Percentiles rank a stretch among this genome's conserved stretches.
Evolutionary conservation across 306 rosid genomes (phyloP).

Genomic region (Cucurbita argyrosperma): DNA sequence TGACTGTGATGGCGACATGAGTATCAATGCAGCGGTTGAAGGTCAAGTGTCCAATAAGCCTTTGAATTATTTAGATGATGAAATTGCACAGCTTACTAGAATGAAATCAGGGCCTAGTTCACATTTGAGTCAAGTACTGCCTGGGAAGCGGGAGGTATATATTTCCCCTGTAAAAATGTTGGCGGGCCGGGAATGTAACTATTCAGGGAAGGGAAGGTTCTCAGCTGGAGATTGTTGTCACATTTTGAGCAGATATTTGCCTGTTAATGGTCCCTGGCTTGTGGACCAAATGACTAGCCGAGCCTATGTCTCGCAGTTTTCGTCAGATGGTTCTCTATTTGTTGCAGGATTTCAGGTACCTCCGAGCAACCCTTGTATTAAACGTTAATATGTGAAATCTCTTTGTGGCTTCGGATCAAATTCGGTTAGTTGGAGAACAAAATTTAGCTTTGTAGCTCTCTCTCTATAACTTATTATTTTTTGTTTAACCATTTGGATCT

Average conservation of each 20-base stretch:
- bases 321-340: constrained; percentile 80
- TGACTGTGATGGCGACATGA: constrained; percentile 23
- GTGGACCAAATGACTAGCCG: constrained; percentile 60
- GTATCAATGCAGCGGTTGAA: constrained; percentile 19
- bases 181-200: constrained; percentile 76
- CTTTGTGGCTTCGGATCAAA: not conserved
- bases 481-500: no score
- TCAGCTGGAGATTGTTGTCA: constrained; percentile 84
- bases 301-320: constrained; percentile 87
- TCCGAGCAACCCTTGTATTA: not conserved
- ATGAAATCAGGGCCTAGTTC: constrained; percentile 58
- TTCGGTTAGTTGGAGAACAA: not conserved
- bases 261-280: constrained; percentile 78
- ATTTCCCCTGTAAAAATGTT: constrained; percentile 85
- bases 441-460: not conserved
- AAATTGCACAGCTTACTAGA: constrained; percentile 60
- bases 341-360: constrained; percentile 83
- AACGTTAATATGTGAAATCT: not conserved
- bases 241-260: constrained; percentile 75
- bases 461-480: not conserved
- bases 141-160: constrained; percentile 35
- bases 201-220: constrained; percentile 78
- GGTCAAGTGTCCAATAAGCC: constrained; percentile 20
- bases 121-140: constrained; percentile 26
- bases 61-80: constrained; percentile 42